phyloP scores from a whole-genome alignment of 139 green algal genomes.

The Gonium pectorale region DNA sequence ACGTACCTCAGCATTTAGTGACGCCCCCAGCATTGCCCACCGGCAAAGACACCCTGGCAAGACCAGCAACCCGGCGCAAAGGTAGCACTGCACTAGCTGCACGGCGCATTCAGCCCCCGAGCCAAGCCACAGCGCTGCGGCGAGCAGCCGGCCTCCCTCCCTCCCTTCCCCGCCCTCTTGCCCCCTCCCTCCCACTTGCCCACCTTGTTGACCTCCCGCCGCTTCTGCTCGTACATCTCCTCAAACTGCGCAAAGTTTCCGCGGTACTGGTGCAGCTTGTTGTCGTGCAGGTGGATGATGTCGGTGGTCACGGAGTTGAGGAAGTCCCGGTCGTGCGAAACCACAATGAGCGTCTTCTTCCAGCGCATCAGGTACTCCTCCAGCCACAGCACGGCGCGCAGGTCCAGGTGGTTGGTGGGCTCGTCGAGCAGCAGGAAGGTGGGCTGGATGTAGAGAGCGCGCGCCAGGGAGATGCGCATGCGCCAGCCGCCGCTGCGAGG shows the following conservation, averaged over 20 bases:
- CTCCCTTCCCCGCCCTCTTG: background rate
- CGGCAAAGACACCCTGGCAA: no score
- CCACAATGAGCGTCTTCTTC: conserved; percentile 99
- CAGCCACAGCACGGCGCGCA: conserved; percentile 91
- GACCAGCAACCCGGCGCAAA: no score
- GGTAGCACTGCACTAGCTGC: no score
- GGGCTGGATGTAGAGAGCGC: conserved; percentile 98
- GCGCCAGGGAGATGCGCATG: conserved; percentile 99
- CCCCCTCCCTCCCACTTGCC: no score
- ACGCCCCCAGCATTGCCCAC: background rate
- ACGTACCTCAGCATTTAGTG: no score
- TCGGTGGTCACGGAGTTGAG: conserved; percentile 98
- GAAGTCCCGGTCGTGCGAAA: conserved; percentile 99
- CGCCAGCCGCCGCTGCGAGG: conserved; percentile 89
- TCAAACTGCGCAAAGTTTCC: conserved; percentile 89
- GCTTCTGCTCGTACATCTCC: conserved; percentile 99
- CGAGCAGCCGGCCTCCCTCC: no score
- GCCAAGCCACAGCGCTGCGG: no score
- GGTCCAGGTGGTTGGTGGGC: conserved; percentile 99
- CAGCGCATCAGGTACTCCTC: conserved; percentile 94
- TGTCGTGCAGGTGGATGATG: conserved; percentile 99
- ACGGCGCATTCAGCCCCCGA: no score
- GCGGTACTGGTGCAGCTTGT: conserved; percentile 72
- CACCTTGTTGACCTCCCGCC: conserved; percentile 87
- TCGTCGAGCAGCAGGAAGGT: conserved; percentile 99